Base-by-base conservation (phyloP, 78 protist species). In the Tieghemostelium lacteum region DNA sequence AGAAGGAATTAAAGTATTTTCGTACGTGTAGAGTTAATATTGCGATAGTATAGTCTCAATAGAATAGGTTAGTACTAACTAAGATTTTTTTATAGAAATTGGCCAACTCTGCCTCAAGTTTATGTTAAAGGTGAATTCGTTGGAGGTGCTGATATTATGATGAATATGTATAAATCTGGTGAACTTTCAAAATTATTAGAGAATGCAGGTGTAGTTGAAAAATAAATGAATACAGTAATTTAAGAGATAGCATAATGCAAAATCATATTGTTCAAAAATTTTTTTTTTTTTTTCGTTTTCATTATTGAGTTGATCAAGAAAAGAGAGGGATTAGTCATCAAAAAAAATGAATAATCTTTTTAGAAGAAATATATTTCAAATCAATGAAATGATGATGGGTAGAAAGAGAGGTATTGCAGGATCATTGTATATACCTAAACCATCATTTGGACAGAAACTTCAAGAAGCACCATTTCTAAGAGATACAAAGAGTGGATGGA, bases 61-160 rank as follows among this genome's bases (percentile, higher is more conserved):
- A n/a, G n/a, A n/a, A n/a, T n/a, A n/a, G n/a, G n/a, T n/a, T n/a
- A n/a, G n/a, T n/a, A n/a, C n/a, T n/a, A 60, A 28, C 12, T 14
- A 12, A 24, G 57, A 60, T 42, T 78, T 14, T 26, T 3, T 20
- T 64, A 34, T 76, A 93, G 96, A 22, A 49, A 93, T 26, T 98
- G 99, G 99, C 99, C 97, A 58, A 98, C 99, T n/a, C 67, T 98
- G 16, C 99, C 99, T 28, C 99, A 98, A 76, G 85, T 98, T 40
- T 98, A 83, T 77, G 50, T 97, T 61, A 71, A 95, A 1, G 98
- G 98, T 50, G 97, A 95, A 78, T 95, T 97, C 77, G 92, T 97
- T 10, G 99, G 99, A 39, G 99, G 99, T 3, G 87, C 93, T 20
- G 99, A 98, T 72, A 72, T 97, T 29, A 62, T 87, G 85, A 62